Evolutionary conservation across 2,329 filamentous ascomycete genomes (phyloP), one percentile per base, ranked within the genome.

Genomic region (Sclerotinia sclerotiorum): DNA sequence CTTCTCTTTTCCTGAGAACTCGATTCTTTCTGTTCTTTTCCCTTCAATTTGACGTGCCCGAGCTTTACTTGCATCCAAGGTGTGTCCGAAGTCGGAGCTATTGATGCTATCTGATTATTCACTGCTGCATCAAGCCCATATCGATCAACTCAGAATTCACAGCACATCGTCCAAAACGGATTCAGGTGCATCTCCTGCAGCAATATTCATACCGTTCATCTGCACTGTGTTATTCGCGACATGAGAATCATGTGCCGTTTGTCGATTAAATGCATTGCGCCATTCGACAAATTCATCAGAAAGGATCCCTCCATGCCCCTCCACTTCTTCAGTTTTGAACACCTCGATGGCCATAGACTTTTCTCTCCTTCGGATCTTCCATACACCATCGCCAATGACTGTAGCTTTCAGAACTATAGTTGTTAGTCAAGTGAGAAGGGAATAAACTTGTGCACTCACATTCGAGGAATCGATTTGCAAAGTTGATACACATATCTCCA

Each of bases 401-500:
- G 82, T 83, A 54, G 85, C 84, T 70, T 87, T 83, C 76, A 90
- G 78, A 82, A 90, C 90, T 92, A 61, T 8, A 13, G 19, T 29
- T 78, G 71, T 35, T 19, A 64, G 56, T 42, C 17, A 35, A 19
- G 19, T 39, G 5, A 42, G 64, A 39, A 42, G 42, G 21, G 42
- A 24, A 42, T n/a, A 5, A 39, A 46, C 0, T 46, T 27, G 19
- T 15, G 29, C 5, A 79, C 88, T 79, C 79, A 93, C 92, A 96
- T 10, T 89, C 88, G 21, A 98, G 79, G 73, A 98, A 92, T 0
- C 81, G 83, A 1, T 87, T 88, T 1, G 93, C 88, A 80, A 97
- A 97, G 74, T 97, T 97, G 76, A 98, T 95, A 77, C 94, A 97
- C 73, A 91, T 86, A 76, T 97, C 94, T 24, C 92, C 94, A 80